Conservation (phyloP, 202 grass and related monocot genomes). For the Zizania palustris region DNA sequence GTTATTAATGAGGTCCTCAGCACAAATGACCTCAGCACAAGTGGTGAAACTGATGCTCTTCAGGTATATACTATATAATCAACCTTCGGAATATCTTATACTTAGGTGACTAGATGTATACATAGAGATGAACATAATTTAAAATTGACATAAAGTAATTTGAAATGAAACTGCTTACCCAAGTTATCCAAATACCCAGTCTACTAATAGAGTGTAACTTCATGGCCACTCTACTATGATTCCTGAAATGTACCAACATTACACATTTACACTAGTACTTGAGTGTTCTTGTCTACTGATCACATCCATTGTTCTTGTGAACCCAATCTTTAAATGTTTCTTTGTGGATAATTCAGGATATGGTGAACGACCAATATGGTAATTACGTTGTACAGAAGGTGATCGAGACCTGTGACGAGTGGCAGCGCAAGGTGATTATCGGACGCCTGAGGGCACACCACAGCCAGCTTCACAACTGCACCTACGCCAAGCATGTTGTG, state of each 20-base stretch:
- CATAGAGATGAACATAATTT: background rate
- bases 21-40: constrained; percentile 13
- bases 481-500: constrained; percentile 39
- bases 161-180: background rate
- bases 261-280: background rate
- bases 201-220: background rate
- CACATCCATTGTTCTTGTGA: background rate
- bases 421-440: constrained; percentile 43
- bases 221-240: background rate
- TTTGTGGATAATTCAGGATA: constrained; percentile 13
- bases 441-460: constrained; percentile 26
- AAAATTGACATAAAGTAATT: background rate
- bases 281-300: background rate
- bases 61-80: constrained; percentile 22
- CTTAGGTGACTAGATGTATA: background rate
- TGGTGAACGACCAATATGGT: constrained; percentile 53
- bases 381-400: constrained; percentile 55
- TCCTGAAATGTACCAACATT: background rate
- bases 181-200: background rate
- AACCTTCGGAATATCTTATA: background rate
- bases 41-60: constrained; percentile 4
- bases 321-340: background rate
- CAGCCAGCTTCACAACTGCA: constrained; percentile 16
- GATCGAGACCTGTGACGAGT: constrained; percentile 42
- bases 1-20: constrained; percentile 42